Evolutionary conservation across 1,284 basidiomycete species (phyloP).

Genomic region (Ganoderma lucidum): DNA sequence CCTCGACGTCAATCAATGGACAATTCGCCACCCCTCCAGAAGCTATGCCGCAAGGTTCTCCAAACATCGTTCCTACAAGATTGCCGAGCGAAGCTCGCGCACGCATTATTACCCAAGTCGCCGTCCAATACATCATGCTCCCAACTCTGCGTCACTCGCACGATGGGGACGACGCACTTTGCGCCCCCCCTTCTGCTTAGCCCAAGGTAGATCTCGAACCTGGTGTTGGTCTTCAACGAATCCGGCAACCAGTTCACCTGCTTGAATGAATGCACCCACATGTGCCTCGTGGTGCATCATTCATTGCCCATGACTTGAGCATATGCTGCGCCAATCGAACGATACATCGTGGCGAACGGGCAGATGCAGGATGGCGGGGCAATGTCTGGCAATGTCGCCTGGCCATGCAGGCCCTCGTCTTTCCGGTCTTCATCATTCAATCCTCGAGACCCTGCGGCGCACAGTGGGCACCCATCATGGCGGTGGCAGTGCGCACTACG

Average conservation of each 20-base stretch:
- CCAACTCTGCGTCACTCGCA: slow-evolving; percentile 17
- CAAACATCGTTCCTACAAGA: slow-evolving; percentile 17
- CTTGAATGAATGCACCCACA: slow-evolving; percentile 23
- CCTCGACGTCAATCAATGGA: slow-evolving; percentile 32
- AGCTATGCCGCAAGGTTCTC: slow-evolving; percentile 30
- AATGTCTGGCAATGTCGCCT: neutral
- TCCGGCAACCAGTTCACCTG: slow-evolving; percentile 16
- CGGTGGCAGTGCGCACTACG: slow-evolving; percentile 11
- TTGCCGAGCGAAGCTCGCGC: slow-evolving; percentile 21
- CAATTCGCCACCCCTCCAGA: slow-evolving; percentile 21
- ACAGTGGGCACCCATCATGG: neutral
- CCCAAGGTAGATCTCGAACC: neutral
- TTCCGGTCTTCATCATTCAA: slow-evolving; percentile 5
- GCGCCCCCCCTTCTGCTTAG: slow-evolving; percentile 10
- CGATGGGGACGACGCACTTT: slow-evolving; percentile 6
- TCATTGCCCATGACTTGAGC: slow-evolving; percentile 5
- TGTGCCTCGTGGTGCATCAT: slow-evolving; percentile 6
- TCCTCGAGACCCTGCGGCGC: neutral
- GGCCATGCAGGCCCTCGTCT: slow-evolving; percentile 5
- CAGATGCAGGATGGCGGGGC: neutral
- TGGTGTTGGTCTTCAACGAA: slow-evolving; percentile 10
- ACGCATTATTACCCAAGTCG: slow-evolving; percentile 23
- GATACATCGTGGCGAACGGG: slow-evolving; percentile 4
- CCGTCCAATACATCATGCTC: slow-evolving; percentile 21
- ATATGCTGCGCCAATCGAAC: slow-evolving; percentile 14